Percentiles rank a stretch among this genome's conserved stretches.
phyloP scores from a whole-genome alignment of 352 stramenopile species.

The Globisporangium splendens region DNA sequence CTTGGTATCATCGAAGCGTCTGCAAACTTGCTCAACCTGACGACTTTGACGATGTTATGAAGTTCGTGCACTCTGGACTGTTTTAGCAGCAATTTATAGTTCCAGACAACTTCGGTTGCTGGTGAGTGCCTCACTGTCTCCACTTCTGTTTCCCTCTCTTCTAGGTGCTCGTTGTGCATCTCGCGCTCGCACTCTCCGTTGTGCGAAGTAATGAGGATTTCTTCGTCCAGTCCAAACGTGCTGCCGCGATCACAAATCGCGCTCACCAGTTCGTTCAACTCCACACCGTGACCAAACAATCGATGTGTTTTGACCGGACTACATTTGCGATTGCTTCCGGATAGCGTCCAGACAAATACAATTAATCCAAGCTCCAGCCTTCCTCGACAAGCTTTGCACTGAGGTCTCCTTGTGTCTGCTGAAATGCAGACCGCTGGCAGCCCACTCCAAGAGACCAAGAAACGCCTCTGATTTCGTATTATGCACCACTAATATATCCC shows the following conservation, averaged over 20 bases:
- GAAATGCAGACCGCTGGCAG: slow-evolving; percentile 71
- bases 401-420: slow-evolving; percentile 19
- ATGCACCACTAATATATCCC: slow-evolving; percentile 73
- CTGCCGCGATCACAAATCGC: slow-evolving; percentile 17
- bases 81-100: too few relatives aligned
- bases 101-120: too few relatives aligned
- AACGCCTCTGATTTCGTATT: slow-evolving; percentile 75
- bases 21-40: too few relatives aligned
- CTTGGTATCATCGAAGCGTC: too few relatives aligned
- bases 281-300: too few relatives aligned
- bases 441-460: slow-evolving; percentile 73
- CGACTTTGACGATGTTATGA: too few relatives aligned
- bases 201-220: slow-evolving; percentile 35
- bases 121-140: too few relatives aligned
- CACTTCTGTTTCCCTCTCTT: slow-evolving; percentile 12
- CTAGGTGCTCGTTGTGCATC: slow-evolving; percentile 48
- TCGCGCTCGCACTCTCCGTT: slow-evolving; percentile 56
- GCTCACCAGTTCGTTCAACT: slow-evolving; percentile 8
- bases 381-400: slow-evolving; percentile 34
- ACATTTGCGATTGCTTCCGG: slow-evolving; percentile 33
- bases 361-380: slow-evolving; percentile 37
- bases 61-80: too few relatives aligned
- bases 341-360: slow-evolving; percentile 29
- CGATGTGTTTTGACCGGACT: slow-evolving; percentile 16
- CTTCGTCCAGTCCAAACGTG: slow-evolving; percentile 33